Conservation (phyloP, 768 basidiomycete species). For the Collybia mongolica region DNA sequence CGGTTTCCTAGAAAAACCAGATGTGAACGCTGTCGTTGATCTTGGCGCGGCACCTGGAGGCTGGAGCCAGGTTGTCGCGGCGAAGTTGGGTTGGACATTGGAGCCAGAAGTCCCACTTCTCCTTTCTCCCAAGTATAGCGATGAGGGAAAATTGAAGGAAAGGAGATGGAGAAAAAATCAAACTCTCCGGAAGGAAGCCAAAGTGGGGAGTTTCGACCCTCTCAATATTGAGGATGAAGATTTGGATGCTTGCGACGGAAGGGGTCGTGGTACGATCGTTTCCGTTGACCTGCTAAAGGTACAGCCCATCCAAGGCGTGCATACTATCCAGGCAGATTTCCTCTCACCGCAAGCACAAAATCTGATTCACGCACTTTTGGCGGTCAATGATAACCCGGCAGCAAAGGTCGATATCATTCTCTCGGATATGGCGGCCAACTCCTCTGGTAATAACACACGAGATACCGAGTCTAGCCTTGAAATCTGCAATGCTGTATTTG, state of each 20-base stretch:
- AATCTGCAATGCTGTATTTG: slow-evolving; percentile 72
- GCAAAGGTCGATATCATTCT: slow-evolving; percentile 75
- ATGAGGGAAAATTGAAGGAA: not conserved
- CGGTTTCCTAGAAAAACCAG: slow-evolving; percentile 45
- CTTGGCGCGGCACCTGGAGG: slow-evolving; percentile 92
- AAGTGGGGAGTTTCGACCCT: slow-evolving; percentile 30
- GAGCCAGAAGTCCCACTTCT: not conserved
- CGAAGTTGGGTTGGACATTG: slow-evolving; percentile 46
- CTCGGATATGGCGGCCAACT: slow-evolving; percentile 89
- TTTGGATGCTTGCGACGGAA: not conserved
- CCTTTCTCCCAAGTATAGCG: not conserved
- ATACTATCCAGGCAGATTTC: slow-evolving; percentile 77
- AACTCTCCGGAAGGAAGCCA: not conserved
- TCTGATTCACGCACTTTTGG: slow-evolving; percentile 38
- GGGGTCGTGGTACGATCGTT: slow-evolving; percentile 50
- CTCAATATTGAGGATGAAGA: slow-evolving; percentile 36
- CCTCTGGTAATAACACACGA: slow-evolving; percentile 62
- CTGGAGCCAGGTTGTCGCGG: slow-evolving; percentile 86
- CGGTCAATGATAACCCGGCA: slow-evolving; percentile 21
- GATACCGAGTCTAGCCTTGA: slow-evolving; percentile 72
- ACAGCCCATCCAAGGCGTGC: slow-evolving; percentile 67
- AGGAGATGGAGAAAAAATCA: slow-evolving; percentile 1
- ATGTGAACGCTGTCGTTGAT: slow-evolving; percentile 72
- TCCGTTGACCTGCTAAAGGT: slow-evolving; percentile 83
- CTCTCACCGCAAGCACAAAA: slow-evolving; percentile 50